Evolutionary conservation across 768 basidiomycete species (phyloP).

Genomic region (Pulveroboletus sp.): DNA sequence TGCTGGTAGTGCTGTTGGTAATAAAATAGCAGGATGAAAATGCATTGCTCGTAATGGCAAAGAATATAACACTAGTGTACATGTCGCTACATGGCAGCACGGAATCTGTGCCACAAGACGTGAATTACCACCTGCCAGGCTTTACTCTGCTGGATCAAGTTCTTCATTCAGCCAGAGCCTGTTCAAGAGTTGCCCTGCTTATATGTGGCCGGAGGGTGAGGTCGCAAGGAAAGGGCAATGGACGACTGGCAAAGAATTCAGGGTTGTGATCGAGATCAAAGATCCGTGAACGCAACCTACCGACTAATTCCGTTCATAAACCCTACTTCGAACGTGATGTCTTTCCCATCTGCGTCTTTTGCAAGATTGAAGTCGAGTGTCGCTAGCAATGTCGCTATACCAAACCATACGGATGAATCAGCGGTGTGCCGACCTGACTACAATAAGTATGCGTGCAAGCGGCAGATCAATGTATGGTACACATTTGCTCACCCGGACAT

Average conservation of each 20-base stretch:
- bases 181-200: constrained; percentile 4
- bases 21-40: too few species aligned
- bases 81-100: background rate
- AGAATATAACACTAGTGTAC: background rate
- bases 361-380: constrained; percentile 15
- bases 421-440: constrained; percentile 8
- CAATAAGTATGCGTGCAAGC: background rate
- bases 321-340: constrained; percentile 4
- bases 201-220: constrained; percentile 10
- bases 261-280: background rate
- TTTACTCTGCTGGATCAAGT: background rate
- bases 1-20: too few species aligned
- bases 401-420: constrained; percentile 4
- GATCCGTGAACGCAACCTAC: too few species aligned
- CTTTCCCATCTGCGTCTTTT: constrained; percentile 5
- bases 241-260: constrained; percentile 1
- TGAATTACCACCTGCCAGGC: background rate
- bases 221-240: constrained; percentile 13
- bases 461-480: background rate
- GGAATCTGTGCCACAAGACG: background rate
- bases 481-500: constrained; percentile 9
- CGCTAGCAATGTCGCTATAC: constrained; percentile 17
- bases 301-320: too few species aligned
- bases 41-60: too few species aligned
- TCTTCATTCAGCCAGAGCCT: background rate